A percentile compares a stretch with the other conserved stretches of the same genome.
phyloP scores from a whole-genome alignment of 2,329 filamentous ascomycete genomes.

The Blastomyces parvus region DNA sequence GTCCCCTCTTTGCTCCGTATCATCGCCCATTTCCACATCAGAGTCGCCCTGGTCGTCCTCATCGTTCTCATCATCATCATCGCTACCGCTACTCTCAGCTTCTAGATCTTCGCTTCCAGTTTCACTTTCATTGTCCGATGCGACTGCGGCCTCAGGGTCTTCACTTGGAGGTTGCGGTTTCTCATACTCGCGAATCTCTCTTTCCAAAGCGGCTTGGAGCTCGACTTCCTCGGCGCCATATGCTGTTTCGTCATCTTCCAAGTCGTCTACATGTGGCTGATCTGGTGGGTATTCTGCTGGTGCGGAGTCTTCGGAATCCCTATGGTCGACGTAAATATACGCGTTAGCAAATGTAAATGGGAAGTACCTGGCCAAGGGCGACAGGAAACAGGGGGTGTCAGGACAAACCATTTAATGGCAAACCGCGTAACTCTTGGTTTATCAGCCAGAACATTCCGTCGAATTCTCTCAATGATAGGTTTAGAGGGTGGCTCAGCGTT shows the following conservation, averaged over 20 bases:
- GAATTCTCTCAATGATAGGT: constrained; percentile 84
- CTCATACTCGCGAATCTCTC: constrained; percentile 42
- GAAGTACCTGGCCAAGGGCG: background rate
- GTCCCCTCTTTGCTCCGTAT: constrained; percentile 36
- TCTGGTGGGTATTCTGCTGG: constrained; percentile 94
- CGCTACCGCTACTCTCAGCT: constrained; percentile 63
- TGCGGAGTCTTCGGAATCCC: constrained; percentile 96
- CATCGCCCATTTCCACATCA: constrained; percentile 50
- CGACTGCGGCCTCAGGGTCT: constrained; percentile 43
- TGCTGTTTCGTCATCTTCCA: constrained; percentile 69
- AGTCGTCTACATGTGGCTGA: constrained; percentile 86
- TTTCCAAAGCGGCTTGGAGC: constrained; percentile 54
- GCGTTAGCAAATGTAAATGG: constrained; percentile 17
- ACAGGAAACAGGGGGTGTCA: background rate
- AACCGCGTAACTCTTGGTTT: constrained; percentile 97
- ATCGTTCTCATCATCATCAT: constrained; percentile 59
- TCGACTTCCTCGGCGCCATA: constrained; percentile 89
- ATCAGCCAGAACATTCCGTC: constrained; percentile 85
- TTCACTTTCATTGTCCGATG: no score
- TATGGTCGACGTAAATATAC: constrained; percentile 29
- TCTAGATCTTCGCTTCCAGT: constrained; percentile 66
- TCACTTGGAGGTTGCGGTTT: constrained; percentile 39
- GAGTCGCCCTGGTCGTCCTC: constrained; percentile 52
- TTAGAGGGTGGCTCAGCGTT: constrained; percentile 82
- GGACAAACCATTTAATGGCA: constrained; percentile 86